phyloP scores from a whole-genome alignment of 2,329 filamentous ascomycete genomes.

The Claviceps citrina region DNA sequence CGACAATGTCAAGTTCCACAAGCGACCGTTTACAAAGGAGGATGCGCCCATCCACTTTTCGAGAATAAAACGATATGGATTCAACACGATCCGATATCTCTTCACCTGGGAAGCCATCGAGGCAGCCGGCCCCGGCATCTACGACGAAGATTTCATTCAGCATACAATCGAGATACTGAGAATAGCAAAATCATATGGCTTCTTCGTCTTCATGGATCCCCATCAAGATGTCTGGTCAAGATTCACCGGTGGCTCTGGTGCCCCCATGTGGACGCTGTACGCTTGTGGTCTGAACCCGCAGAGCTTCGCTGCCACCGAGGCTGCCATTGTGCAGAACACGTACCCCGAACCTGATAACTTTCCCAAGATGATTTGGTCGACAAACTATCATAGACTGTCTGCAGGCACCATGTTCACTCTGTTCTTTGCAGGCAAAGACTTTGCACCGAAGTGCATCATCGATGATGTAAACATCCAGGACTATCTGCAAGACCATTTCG shows the following conservation, averaged over 20 bases:
- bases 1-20: slow-evolving; percentile 79
- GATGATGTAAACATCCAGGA: slow-evolving; percentile 94
- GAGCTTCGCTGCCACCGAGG: slow-evolving; percentile 72
- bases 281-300: slow-evolving; percentile 81
- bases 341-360: slow-evolving; percentile 73
- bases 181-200: slow-evolving; percentile 75
- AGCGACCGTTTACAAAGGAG: slow-evolving; percentile 66
- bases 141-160: slow-evolving; percentile 85
- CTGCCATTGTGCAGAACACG: slow-evolving; percentile 87
- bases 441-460: slow-evolving; percentile 90
- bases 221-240: slow-evolving; percentile 98
- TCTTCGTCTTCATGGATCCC: slow-evolving; percentile 96
- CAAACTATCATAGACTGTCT: slow-evolving; percentile 81
- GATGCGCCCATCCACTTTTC: slow-evolving; percentile 80
- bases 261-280: slow-evolving; percentile 95
- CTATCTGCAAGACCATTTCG: slow-evolving; percentile 76
- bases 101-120: slow-evolving; percentile 99
- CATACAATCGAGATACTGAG: slow-evolving; percentile 78
- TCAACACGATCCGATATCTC: slow-evolving; percentile 90
- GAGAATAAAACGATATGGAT: slow-evolving; percentile 73
- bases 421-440: slow-evolving; percentile 81
- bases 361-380: slow-evolving; percentile 99
- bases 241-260: slow-evolving; percentile 84
- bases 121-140: slow-evolving; percentile 73
- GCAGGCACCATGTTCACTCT: slow-evolving; percentile 85